Conservation (phyloP, 768 basidiomycete species). For the Agrocybe pediades region DNA sequence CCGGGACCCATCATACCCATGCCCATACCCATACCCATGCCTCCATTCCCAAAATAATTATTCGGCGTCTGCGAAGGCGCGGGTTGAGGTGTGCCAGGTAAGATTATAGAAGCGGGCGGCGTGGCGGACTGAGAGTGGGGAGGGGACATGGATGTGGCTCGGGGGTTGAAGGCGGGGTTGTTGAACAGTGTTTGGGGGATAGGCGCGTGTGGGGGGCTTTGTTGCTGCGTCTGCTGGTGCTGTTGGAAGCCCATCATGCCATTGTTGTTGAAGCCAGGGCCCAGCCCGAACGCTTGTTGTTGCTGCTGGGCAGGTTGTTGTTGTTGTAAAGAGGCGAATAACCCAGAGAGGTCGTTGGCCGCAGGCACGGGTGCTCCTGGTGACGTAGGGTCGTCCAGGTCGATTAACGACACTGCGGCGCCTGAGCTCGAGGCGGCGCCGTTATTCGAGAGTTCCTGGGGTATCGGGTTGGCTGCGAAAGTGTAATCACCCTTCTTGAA, state of each 20-base stretch:
- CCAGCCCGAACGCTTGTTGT: conserved; percentile 10
- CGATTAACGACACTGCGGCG: conserved; percentile 61
- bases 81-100: conserved; percentile 34
- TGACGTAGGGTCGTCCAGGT: conserved; percentile 61
- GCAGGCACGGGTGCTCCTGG: conserved; percentile 26
- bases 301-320: conserved; percentile 15
- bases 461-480: conserved; percentile 68
- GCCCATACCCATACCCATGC: conserved; percentile 9
- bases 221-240: conserved; percentile 5
- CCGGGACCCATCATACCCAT: conserved; percentile 20
- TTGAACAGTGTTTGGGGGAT: conserved; percentile 6
- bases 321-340: conserved; percentile 49
- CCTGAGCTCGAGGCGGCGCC: conserved; percentile 23
- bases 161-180: not conserved
- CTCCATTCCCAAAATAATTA: conserved; percentile 32
- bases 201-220: conserved; percentile 3
- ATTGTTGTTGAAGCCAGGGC: not conserved
- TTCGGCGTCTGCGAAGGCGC: conserved; percentile 13
- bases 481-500: conserved; percentile 91
- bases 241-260: conserved; percentile 7
- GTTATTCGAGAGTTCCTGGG: conserved; percentile 49
- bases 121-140: conserved; percentile 27
- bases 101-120: conserved; percentile 41
- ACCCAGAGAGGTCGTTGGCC: conserved; percentile 57
- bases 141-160: conserved; percentile 12